Percentiles rank a stretch among this genome's conserved stretches.
Evolutionary conservation across 2,329 filamentous ascomycete species (phyloP).

Genomic region (Dactylellina sp.): DNA sequence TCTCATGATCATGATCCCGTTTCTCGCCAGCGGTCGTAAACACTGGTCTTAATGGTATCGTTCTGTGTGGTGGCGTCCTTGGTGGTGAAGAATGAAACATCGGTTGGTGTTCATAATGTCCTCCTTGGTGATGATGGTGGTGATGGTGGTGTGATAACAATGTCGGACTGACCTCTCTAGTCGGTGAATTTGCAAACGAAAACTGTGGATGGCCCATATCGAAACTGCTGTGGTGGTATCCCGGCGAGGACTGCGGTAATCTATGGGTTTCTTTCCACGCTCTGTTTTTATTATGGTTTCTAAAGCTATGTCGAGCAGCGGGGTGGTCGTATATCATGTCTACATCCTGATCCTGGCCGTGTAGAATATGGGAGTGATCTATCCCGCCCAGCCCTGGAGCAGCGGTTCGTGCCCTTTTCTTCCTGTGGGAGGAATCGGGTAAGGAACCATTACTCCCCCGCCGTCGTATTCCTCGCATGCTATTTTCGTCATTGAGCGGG

Average conservation of each 20-base stretch:
- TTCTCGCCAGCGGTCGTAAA: slow-evolving; percentile 81
- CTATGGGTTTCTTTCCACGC: slow-evolving; percentile 58
- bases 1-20: slow-evolving; percentile 65
- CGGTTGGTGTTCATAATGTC: slow-evolving; percentile 58
- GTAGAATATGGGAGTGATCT: slow-evolving; percentile 50
- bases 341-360: slow-evolving; percentile 51
- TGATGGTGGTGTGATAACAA: slow-evolving; percentile 67
- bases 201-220: slow-evolving; percentile 62
- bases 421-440: slow-evolving; percentile 39
- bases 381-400: slow-evolving; percentile 46
- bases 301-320: slow-evolving; percentile 36
- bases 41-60: slow-evolving; percentile 76
- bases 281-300: slow-evolving; percentile 40
- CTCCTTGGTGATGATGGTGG: slow-evolving; percentile 58
- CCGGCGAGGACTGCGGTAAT: slow-evolving; percentile 59
- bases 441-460: slow-evolving; percentile 53
- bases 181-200: slow-evolving; percentile 68
- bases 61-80: slow-evolving; percentile 75
- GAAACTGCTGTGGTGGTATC: slow-evolving; percentile 62
- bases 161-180: slow-evolving; percentile 62
- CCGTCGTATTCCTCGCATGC: slow-evolving; percentile 57
- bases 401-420: slow-evolving; percentile 59
- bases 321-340: slow-evolving; percentile 47
- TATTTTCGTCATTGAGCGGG: slow-evolving; percentile 47
- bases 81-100: slow-evolving; percentile 73